Evolutionary conservation across 106 monocot species (phyloP).

Genomic region (Apostasia ramifera): DNA sequence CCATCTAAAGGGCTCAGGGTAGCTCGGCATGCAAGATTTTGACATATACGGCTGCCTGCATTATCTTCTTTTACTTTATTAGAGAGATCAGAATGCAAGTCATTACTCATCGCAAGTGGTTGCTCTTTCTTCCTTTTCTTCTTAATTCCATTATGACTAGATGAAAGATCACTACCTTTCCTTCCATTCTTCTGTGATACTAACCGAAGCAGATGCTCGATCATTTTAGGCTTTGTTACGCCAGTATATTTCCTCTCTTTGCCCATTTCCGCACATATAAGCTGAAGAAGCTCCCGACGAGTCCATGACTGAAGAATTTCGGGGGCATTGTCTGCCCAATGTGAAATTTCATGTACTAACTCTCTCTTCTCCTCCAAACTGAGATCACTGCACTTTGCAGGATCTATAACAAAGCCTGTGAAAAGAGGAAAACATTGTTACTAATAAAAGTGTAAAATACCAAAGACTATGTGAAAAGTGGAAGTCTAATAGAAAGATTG

Average conservation of each 20-base stretch:
- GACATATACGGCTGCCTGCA: constrained; percentile 34
- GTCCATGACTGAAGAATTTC: constrained; percentile 82
- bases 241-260: constrained; percentile 92
- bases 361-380: constrained; percentile 87
- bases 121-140: constrained; percentile 47
- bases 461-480: too few species aligned
- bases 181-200: constrained; percentile 46
- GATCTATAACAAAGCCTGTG: constrained; percentile 71
- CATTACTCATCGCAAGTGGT: constrained; percentile 7
- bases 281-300: constrained; percentile 78
- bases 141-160: constrained; percentile 21
- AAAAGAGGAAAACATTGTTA: background rate
- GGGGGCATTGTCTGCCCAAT: constrained; percentile 61
- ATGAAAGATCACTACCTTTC: constrained; percentile 10
- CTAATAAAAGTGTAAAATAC: too few species aligned
- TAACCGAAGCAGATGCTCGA: constrained; percentile 65
- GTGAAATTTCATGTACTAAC: constrained; percentile 73
- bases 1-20: constrained; percentile 40
- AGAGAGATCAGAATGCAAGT: constrained; percentile 1
- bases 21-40: constrained; percentile 75
- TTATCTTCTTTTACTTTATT: constrained; percentile 15
- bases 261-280: constrained; percentile 85
- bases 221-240: constrained; percentile 83
- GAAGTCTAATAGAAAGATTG: too few species aligned
- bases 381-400: constrained; percentile 48